phyloP scores from a whole-genome alignment of 805 yeast species.

The Starmerella kuoi region DNA sequence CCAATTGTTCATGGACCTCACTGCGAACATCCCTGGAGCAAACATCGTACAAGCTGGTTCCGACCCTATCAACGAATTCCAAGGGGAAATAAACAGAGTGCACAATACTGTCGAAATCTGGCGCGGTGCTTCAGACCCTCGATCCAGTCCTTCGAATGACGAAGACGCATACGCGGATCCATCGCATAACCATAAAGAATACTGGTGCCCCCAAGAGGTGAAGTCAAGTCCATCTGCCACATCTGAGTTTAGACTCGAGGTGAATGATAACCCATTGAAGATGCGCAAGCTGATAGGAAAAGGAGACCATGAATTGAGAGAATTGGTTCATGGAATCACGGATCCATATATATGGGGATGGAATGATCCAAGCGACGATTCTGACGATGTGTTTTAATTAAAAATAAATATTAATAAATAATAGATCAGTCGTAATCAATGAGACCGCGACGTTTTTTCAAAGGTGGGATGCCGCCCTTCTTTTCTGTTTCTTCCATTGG shows the following conservation, averaged over 20 bases:
- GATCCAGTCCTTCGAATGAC: background rate
- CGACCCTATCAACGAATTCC: background rate
- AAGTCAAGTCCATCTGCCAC: background rate
- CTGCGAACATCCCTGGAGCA: conserved; percentile 33
- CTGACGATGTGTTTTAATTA: background rate
- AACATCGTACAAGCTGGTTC: conserved; percentile 35
- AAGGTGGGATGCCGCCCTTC: background rate
- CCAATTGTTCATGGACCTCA: conserved; percentile 34
- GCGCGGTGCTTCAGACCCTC: background rate
- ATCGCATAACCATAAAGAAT: background rate
- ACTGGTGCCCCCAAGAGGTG: conserved; percentile 10
- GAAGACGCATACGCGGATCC: background rate
- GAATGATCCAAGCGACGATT: conserved; percentile 8
- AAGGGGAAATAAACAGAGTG: background rate
- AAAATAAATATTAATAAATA: background rate
- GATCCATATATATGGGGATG: conserved; percentile 22
- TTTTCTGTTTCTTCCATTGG: background rate
- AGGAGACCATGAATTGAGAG: conserved; percentile 20
- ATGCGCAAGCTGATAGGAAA: conserved; percentile 14
- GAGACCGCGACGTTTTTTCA: background rate
- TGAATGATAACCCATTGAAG: conserved; percentile 17
- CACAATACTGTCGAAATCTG: conserved; percentile 4
- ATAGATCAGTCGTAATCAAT: background rate
- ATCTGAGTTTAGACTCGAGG: background rate
- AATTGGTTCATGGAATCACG: conserved; percentile 19